A percentile compares a stretch with the other conserved stretches of the same genome.
These are phyloP conservation scores for Puccinia novopanici DNA, from an alignment of 1,284 basidiomycete species.

Conservation along the genomic window DNA sequence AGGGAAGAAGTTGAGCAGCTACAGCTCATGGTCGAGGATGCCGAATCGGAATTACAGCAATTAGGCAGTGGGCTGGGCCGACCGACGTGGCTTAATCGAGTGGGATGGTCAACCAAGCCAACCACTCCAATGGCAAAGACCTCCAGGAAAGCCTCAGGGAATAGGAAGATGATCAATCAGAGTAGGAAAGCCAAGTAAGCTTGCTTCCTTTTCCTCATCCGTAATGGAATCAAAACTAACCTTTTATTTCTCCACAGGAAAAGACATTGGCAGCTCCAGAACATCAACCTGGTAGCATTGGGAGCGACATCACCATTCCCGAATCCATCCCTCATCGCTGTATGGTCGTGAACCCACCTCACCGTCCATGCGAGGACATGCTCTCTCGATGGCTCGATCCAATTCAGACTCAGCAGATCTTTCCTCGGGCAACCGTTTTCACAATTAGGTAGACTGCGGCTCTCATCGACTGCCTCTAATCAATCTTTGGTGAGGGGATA, in stretches of 20 bases:
- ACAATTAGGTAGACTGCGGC: neutral
- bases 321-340: neutral
- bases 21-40: slow-evolving; percentile 70
- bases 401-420: neutral
- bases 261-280: slow-evolving; percentile 45
- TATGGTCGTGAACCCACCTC: slow-evolving; percentile 20
- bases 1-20: slow-evolving; percentile 72
- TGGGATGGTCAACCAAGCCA: slow-evolving; percentile 21
- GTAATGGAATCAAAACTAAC: neutral
- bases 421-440: neutral
- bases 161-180: slow-evolving; percentile 48
- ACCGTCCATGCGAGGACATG: slow-evolving; percentile 38
- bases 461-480: neutral
- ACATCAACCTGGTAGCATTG: slow-evolving; percentile 32
- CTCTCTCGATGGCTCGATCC: slow-evolving; percentile 23
- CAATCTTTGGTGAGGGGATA: slow-evolving; percentile 7
- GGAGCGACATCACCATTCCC: slow-evolving; percentile 5
- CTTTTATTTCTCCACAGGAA: slow-evolving; percentile 3
- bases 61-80: slow-evolving; percentile 59
- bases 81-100: slow-evolving; percentile 35
- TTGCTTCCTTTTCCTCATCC: neutral
- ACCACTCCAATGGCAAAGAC: neutral
- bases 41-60: slow-evolving; percentile 65
- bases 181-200: slow-evolving; percentile 38
- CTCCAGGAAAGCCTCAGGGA: slow-evolving; percentile 39